Evolutionary conservation across 768 basidiomycete genomes (phyloP).

Genomic region (Ramaria rubella): DNA sequence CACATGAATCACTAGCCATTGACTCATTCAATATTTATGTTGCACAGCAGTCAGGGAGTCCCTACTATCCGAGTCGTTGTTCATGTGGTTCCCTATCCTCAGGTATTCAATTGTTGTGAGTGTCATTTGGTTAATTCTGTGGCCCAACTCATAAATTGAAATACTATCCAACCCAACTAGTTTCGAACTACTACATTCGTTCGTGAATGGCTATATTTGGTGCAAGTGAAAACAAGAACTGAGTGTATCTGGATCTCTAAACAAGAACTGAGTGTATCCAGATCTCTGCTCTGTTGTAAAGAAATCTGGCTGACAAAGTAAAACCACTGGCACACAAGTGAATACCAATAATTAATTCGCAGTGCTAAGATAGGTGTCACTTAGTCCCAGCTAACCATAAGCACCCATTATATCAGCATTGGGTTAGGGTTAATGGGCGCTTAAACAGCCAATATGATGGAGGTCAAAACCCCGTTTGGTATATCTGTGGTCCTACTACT

Average conservation of each 20-base stretch:
- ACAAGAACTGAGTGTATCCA: no score
- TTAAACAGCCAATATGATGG: no score
- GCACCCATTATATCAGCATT: no score
- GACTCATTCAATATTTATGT: constrained; percentile 20
- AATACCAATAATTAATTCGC: constrained; percentile 36
- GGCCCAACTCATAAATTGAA: no score
- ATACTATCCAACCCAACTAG: constrained; percentile 18
- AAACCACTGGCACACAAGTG: constrained; percentile 18
- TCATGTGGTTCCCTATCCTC: no score
- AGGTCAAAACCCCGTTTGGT: no score
- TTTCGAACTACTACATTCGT: constrained; percentile 20
- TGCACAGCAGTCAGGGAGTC: constrained; percentile 25
- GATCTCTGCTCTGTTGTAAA: background rate
- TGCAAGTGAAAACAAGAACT: background rate
- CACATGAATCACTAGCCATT: constrained; percentile 15
- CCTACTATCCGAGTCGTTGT: constrained; percentile 21
- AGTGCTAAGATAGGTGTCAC: no score
- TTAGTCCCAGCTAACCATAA: no score
- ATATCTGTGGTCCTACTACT: no score
- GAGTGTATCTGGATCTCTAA: constrained; percentile 3
- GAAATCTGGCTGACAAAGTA: background rate
- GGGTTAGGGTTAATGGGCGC: no score
- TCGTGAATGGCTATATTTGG: background rate
- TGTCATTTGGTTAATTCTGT: no score
- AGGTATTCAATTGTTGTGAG: no score